phyloP scores from a whole-genome alignment of 805 yeast species.

The Pichia scutulata region DNA sequence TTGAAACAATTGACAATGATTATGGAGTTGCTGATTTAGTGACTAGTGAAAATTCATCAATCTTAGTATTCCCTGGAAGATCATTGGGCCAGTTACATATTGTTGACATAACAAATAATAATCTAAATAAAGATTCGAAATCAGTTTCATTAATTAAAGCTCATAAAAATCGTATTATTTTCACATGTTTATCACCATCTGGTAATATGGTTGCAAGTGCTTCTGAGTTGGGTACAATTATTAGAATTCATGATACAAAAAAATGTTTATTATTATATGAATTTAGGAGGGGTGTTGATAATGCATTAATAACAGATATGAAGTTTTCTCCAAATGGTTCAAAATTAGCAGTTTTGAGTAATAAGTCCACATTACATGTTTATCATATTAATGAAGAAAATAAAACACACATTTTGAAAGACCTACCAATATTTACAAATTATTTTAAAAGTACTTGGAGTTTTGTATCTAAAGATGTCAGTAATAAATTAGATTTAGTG shows the following conservation, averaged over 20 bases:
- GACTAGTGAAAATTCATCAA: slow-evolving; percentile 22
- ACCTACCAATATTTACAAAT: slow-evolving; percentile 46
- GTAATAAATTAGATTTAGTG: slow-evolving; percentile 24
- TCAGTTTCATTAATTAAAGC: slow-evolving; percentile 67
- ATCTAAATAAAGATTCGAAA: slow-evolving; percentile 49
- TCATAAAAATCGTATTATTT: slow-evolving; percentile 59
- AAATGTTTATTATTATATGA: slow-evolving; percentile 69
- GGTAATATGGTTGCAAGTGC: slow-evolving; percentile 75
- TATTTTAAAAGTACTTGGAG: slow-evolving; percentile 87
- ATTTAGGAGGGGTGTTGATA: slow-evolving; percentile 84
- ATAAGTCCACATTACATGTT: slow-evolving; percentile 83
- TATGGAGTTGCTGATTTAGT: slow-evolving; percentile 51
- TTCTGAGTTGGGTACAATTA: slow-evolving; percentile 73
- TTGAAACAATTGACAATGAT: slow-evolving; percentile 60
- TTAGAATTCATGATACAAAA: slow-evolving; percentile 62
- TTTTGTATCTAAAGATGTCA: slow-evolving; percentile 62
- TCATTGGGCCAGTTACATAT: slow-evolving; percentile 72
- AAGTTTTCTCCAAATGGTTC: slow-evolving; percentile 72
- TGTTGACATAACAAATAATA: slow-evolving; percentile 50
- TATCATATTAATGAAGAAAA: slow-evolving; percentile 29
- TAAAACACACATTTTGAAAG: slow-evolving; percentile 59
- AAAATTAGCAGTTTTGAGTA: slow-evolving; percentile 77
- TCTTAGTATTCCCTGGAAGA: slow-evolving; percentile 73
- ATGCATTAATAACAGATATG: slow-evolving; percentile 76
- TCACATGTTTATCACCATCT: slow-evolving; percentile 52